Evolutionary conservation across 768 basidiomycete genomes (phyloP).

Genomic region (Boletellus sp.): DNA sequence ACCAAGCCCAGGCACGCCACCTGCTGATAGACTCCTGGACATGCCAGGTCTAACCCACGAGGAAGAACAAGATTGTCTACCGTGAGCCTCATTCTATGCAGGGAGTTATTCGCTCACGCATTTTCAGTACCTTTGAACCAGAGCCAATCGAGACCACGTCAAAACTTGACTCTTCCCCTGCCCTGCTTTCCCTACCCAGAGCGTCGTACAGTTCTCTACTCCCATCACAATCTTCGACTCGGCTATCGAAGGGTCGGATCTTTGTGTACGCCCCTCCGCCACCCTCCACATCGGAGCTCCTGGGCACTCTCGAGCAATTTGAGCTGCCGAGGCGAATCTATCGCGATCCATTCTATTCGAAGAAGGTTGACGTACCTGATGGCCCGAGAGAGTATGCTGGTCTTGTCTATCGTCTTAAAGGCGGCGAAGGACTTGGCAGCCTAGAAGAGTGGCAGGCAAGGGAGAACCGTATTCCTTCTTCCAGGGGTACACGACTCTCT

Average conservation of each 20-base stretch:
- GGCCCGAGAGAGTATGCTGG: conserved; percentile 78
- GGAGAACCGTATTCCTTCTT: conserved; percentile 2
- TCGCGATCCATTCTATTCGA: conserved; percentile 77
- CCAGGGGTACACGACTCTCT: conserved; percentile 5
- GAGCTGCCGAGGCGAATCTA: conserved; percentile 62
- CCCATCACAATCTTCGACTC: conserved; percentile 3
- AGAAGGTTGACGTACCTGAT: conserved; percentile 62
- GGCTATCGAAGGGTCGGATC: background rate
- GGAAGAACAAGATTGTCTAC: conserved; percentile 18
- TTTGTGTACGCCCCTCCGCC: conserved; percentile 50
- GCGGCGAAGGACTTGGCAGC: conserved; percentile 53
- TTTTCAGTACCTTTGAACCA: conserved; percentile 14
- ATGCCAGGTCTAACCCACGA: background rate
- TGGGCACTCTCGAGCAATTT: conserved; percentile 41
- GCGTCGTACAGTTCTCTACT: conserved; percentile 18
- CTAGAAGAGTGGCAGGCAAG: conserved; percentile 58
- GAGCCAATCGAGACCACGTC: background rate
- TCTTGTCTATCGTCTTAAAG: conserved; percentile 65
- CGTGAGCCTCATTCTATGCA: conserved; percentile 7
- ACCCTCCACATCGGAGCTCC: conserved; percentile 48
- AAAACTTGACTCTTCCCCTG: background rate
- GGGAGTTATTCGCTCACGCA: background rate
- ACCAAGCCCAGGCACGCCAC: conserved; percentile 4
- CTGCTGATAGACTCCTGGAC: background rate
- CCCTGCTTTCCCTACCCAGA: background rate